Conservation (phyloP, 2,329 filamentous ascomycete genomes). For the Fusarium floridanum region DNA sequence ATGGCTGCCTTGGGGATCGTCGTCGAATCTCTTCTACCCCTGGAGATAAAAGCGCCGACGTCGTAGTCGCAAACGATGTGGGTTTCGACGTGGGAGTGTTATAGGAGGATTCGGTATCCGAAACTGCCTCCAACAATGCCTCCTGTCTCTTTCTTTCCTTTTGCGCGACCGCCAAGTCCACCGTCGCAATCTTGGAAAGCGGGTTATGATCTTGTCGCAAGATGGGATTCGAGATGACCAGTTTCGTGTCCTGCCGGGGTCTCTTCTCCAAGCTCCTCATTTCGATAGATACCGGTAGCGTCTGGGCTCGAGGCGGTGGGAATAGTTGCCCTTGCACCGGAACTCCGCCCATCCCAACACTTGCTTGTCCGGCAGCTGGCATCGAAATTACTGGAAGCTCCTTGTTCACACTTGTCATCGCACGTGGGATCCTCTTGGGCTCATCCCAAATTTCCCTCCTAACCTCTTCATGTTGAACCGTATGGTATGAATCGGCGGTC, state of each 20-base stretch:
- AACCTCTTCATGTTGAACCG: slow-evolving; percentile 63
- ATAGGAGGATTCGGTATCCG: slow-evolving; percentile 7
- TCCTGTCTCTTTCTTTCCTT: slow-evolving; percentile 61
- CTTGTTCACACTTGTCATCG: slow-evolving; percentile 31
- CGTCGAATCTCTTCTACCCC: slow-evolving; percentile 63
- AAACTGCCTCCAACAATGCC: slow-evolving; percentile 38
- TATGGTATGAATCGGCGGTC: slow-evolving; percentile 59
- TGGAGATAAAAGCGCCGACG: slow-evolving; percentile 65
- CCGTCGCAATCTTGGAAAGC: slow-evolving; percentile 60
- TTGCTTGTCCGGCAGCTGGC: slow-evolving; percentile 53
- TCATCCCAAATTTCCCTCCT: slow-evolving; percentile 56
- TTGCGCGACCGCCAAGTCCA: slow-evolving; percentile 62
- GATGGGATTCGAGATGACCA: slow-evolving; percentile 65
- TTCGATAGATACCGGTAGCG: slow-evolving; percentile 36
- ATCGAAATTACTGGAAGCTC: slow-evolving; percentile 55
- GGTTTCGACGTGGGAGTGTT: slow-evolving; percentile 18
- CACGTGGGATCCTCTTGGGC: slow-evolving; percentile 32
- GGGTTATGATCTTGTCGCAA: slow-evolving; percentile 56
- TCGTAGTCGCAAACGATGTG: slow-evolving; percentile 55
- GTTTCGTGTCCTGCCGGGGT: slow-evolving; percentile 54
- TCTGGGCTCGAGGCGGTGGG: slow-evolving; percentile 54
- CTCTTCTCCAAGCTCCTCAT: slow-evolving; percentile 31
- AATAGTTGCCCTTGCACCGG: slow-evolving; percentile 58
- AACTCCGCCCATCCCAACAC: slow-evolving; percentile 54
- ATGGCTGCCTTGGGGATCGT: slow-evolving; percentile 62